Conservation (phyloP, 306 rosid genomes). For the Urtica urens region DNA sequence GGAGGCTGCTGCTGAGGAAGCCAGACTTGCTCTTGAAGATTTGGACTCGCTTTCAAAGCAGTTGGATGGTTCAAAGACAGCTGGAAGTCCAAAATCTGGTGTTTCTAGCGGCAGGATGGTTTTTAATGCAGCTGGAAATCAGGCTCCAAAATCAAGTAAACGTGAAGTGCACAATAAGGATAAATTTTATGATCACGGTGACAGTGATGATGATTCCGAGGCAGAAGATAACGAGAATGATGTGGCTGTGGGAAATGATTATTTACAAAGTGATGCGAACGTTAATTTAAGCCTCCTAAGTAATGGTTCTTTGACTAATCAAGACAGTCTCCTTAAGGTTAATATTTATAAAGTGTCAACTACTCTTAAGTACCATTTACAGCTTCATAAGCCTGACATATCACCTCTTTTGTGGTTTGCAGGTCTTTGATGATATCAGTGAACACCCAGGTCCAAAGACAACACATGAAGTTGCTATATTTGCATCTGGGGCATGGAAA, state of each 20-base stretch:
- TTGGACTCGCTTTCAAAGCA: slow-evolving; percentile 46
- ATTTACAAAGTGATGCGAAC: slow-evolving; percentile 21
- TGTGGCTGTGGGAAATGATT: slow-evolving; percentile 18
- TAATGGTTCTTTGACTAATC: slow-evolving; percentile 32
- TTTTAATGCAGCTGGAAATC: slow-evolving; percentile 47
- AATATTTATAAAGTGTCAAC: background rate
- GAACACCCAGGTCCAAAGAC: slow-evolving; percentile 68
- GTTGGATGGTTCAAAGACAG: slow-evolving; percentile 39
- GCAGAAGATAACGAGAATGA: slow-evolving; percentile 20
- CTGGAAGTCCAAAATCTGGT: slow-evolving; percentile 29
- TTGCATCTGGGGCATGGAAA: slow-evolving; percentile 63
- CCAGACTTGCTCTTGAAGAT: slow-evolving; percentile 64
- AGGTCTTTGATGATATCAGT: slow-evolving; percentile 49
- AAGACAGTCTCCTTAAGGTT: slow-evolving; percentile 62
- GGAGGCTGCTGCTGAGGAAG: slow-evolving; percentile 70
- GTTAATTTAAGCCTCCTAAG: slow-evolving; percentile 19
- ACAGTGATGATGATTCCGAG: slow-evolving; percentile 55
- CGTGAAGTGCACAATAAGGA: slow-evolving; percentile 36
- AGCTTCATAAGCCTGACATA: slow-evolving; percentile 18
- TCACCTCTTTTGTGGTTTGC: slow-evolving; percentile 21
- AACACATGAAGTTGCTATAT: slow-evolving; percentile 66
- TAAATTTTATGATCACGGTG: slow-evolving; percentile 44
- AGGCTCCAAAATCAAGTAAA: slow-evolving; percentile 32
- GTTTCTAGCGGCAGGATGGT: slow-evolving; percentile 64
- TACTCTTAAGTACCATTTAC: slow-evolving; percentile 4